Evolutionary conservation across 2,329 filamentous ascomycete genomes (phyloP).

Genomic region (Colletotrichum orchidophilum): DNA sequence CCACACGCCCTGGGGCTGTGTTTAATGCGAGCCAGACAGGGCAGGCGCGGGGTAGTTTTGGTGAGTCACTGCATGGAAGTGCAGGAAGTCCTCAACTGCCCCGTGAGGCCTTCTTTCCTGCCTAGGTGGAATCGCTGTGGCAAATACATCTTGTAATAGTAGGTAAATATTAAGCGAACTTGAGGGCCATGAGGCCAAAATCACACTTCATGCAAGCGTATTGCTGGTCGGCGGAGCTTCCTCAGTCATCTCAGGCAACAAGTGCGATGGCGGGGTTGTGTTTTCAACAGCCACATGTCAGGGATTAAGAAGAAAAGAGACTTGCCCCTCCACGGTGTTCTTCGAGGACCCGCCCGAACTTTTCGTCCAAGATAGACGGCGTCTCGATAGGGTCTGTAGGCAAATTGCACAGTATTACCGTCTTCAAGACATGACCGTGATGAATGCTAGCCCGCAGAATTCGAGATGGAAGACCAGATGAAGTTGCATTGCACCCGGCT

Average conservation of each 20-base stretch:
- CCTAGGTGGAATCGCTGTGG: neutral
- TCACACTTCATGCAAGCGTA: neutral
- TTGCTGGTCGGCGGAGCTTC: neutral
- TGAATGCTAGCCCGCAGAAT: neutral
- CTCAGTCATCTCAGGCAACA: neutral
- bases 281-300: neutral
- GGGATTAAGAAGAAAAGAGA: neutral
- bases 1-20: neutral
- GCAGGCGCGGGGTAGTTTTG: conserved; percentile 20
- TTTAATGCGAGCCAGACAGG: neutral
- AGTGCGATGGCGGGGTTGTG: conserved; percentile 5
- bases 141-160: neutral
- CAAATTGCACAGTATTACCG: neutral
- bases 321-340: neutral
- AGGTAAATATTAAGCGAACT: no score
- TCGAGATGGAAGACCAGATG: neutral
- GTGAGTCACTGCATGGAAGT: conserved; percentile 26
- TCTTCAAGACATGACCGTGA: neutral
- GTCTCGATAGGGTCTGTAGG: neutral
- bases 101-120: neutral
- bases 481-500: neutral
- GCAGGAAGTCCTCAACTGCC: neutral
- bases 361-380: neutral
- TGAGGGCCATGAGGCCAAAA: conserved; percentile 12
- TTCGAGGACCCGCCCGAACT: neutral